A percentile compares a stretch with the other conserved stretches of the same genome.
These are phyloP conservation scores for Lathyrus tuberosus DNA, from an alignment of 306 rosid genomes.

Conservation along the genomic window DNA sequence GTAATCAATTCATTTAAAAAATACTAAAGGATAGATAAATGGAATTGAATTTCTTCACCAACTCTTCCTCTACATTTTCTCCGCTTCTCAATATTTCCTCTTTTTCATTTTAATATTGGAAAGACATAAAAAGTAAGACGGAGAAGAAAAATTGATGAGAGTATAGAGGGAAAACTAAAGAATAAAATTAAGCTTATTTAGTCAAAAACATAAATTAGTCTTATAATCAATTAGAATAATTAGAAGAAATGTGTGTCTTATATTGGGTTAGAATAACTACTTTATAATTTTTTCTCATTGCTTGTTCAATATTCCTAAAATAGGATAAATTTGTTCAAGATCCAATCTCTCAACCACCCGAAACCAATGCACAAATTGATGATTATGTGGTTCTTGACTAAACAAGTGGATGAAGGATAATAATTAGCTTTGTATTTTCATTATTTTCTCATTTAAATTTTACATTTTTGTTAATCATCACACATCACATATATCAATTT, in stretches of 20 bases:
- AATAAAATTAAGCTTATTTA: too few species aligned
- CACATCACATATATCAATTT: slow-evolving; percentile 2
- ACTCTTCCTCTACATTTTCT: too few species aligned
- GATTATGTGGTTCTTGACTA: slow-evolving; percentile 17
- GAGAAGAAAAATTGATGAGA: too few species aligned
- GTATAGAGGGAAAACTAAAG: too few species aligned
- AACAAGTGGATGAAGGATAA: slow-evolving; percentile 29
- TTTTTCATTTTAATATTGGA: too few species aligned
- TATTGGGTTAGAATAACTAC: background rate
- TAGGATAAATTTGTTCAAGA: slow-evolving; percentile 38
- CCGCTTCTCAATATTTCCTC: too few species aligned
- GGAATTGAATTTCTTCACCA: too few species aligned
- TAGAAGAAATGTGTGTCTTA: slow-evolving; percentile 1
- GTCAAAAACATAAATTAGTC: too few species aligned
- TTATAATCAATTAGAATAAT: too few species aligned
- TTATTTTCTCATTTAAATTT: slow-evolving; percentile 6
- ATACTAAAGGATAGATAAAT: too few species aligned
- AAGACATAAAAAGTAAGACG: too few species aligned
- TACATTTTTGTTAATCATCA: background rate
- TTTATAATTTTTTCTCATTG: background rate
- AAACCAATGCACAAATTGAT: slow-evolving; percentile 22
- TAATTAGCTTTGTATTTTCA: slow-evolving; percentile 5
- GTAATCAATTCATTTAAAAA: too few species aligned
- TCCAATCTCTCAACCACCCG: slow-evolving; percentile 31
- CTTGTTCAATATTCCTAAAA: slow-evolving; percentile 38